Percentiles rank a stretch among this genome's conserved stretches.
phyloP scores from a whole-genome alignment of 1,284 basidiomycete species.

The Pseudozyma sp. region DNA sequence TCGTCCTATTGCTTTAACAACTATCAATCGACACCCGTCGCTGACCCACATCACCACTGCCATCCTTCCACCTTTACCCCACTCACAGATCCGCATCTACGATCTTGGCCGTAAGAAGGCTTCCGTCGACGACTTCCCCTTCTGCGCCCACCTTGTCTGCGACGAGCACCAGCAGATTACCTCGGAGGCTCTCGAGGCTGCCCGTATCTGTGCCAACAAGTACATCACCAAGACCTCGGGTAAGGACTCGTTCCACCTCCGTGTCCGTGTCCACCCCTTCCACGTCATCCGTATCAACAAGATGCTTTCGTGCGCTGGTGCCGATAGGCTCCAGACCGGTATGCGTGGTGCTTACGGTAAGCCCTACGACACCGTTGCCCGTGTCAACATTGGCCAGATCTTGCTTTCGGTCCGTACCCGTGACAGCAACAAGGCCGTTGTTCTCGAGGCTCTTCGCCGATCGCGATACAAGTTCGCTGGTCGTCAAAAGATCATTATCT shows the following conservation, averaged over 20 bases:
- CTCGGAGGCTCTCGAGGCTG: constrained; percentile 95
- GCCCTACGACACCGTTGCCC: constrained; percentile 94
- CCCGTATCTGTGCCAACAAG: constrained; percentile 99
- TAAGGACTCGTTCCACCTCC: constrained; percentile 98
- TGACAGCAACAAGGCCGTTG: constrained; percentile 86
- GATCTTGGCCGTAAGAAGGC: constrained; percentile 96
- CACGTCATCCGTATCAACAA: constrained; percentile 99
- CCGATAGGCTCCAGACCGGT: constrained; percentile 95
- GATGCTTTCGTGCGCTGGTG: constrained; percentile 99
- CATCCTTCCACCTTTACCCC: not conserved
- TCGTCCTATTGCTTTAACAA: constrained; percentile 1
- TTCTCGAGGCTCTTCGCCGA: constrained; percentile 86
- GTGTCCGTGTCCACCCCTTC: constrained; percentile 97
- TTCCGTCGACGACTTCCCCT: constrained; percentile 89
- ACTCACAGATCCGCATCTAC: constrained; percentile 68
- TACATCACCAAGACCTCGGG: constrained; percentile 98
- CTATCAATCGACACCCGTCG: not conserved
- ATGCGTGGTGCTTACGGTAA: constrained; percentile 99
- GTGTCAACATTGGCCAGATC: constrained; percentile 97
- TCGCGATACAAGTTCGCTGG: constrained; percentile 99
- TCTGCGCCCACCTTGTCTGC: constrained; percentile 86
- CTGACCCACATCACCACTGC: constrained; percentile 9
- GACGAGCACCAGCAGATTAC: constrained; percentile 99
- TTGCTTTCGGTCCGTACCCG: constrained; percentile 95
- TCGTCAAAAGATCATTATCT: constrained; percentile 96